phyloP scores from a whole-genome alignment of 495 filamentous ascomycete species.

The Aspergillus affinis region DNA sequence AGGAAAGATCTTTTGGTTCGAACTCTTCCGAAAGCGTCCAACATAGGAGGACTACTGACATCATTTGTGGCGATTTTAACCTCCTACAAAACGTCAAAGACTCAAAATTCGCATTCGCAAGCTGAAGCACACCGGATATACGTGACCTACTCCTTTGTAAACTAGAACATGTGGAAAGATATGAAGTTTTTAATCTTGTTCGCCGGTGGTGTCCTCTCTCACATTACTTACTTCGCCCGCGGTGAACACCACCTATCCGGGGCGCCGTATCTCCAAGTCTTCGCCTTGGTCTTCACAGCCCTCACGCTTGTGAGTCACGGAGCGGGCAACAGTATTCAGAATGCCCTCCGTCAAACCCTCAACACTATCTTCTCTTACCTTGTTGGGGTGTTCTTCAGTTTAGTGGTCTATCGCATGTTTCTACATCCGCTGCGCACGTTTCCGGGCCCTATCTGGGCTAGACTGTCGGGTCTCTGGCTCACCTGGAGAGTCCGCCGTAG shows the following conservation, averaged over 20 bases:
- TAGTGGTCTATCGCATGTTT: conserved; percentile 38
- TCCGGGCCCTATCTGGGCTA: conserved; percentile 38
- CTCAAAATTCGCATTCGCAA: too few species aligned
- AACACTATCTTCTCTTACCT: neutral
- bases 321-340: too few species aligned
- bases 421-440: conserved; percentile 41
- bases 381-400: conserved; percentile 22
- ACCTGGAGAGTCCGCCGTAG: conserved; percentile 18
- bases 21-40: too few species aligned
- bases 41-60: too few species aligned
- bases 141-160: too few species aligned
- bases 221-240: conserved; percentile 13
- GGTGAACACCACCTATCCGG: conserved; percentile 21
- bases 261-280: conserved; percentile 2
- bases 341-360: neutral
- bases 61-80: too few species aligned
- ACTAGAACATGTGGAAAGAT: too few species aligned
- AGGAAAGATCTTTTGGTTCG: too few species aligned
- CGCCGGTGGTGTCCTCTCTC: neutral
- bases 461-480: conserved; percentile 41
- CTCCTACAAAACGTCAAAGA: too few species aligned
- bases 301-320: neutral
- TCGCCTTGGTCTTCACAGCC: neutral
- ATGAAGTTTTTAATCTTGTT: too few species aligned
- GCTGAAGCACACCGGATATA: too few species aligned